Base-by-base conservation (phyloP, 208 protist genomes). In the Acanthamoeba comandoni region DNA sequence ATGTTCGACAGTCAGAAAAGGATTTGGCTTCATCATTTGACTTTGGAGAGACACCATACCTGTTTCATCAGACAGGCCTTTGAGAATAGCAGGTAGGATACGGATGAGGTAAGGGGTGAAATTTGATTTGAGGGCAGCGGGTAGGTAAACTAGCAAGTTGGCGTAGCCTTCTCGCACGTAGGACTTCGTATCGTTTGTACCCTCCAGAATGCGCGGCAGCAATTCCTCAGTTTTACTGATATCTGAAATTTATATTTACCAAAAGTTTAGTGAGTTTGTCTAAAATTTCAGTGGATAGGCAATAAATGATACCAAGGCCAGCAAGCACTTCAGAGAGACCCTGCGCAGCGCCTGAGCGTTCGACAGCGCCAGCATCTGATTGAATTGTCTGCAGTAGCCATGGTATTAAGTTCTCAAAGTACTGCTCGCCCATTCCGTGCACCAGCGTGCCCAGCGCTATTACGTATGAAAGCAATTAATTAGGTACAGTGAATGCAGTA, bases 301-400 rank as follows among this genome's bases (percentile, higher is more conserved):
- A 4, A 24, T 19, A 15, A 53, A 12, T 17, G 43, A 17, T n/a
- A 60, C 87, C 94, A 3, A 93, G 84, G 5, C 91, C 85, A n/a
- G 60, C 55, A 0, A 97, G 24, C 11, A 96, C 94, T 85, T 97
- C 95, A 17, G 91, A 92, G 9, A 97, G 91, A 67, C 91, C 96
- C 92, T 97, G 95, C 22, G 96, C 96, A 2, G 96, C 96, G 73
- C 96, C 96, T 17, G 85, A 52, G 79, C 95, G 91, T 73, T 97
- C 96, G 3, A 97, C 95, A 7, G 92, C 57, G 67, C 92, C 86
- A 19, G 49, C 39, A 3, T 95, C 95, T 8, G 92, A 91, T n/a
- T 92, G 64, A 19, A 96, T 80, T 13, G 89, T 95, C 29, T 94
- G 93, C 9, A 95, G 60, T 26, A 97, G 89, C 96, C 95, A 97